These are phyloP conservation scores for Megacollybia platyphylla DNA, from an alignment of 1,284 basidiomycete species.

Conservation along the genomic window DNA sequence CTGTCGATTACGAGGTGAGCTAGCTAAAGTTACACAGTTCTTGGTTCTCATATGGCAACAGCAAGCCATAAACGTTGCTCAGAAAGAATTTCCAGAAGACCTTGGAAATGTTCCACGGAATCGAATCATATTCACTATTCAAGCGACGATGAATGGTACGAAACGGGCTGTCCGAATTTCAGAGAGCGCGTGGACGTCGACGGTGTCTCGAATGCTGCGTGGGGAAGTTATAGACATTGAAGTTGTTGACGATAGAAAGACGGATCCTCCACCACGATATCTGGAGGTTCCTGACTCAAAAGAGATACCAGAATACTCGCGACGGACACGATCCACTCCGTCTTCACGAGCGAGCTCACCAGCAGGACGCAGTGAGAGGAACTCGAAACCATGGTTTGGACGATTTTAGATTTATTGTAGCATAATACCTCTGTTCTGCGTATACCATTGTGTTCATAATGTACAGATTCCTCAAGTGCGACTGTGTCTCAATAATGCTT, in stretches of 20 bases:
- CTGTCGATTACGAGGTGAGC: conserved; percentile 31
- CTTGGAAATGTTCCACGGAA: conserved; percentile 24
- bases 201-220: conserved; percentile 27
- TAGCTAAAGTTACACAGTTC: background rate
- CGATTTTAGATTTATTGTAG: too few relatives aligned
- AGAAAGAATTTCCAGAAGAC: conserved; percentile 30
- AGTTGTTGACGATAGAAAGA: conserved; percentile 14
- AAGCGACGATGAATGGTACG: conserved; percentile 19
- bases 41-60: conserved; percentile 12
- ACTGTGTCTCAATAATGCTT: conserved; percentile 60
- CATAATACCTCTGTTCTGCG: too few relatives aligned
- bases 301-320: background rate
- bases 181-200: conserved; percentile 38
- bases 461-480: conserved; percentile 18
- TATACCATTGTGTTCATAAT: too few relatives aligned
- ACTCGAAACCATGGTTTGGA: background rate
- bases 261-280: conserved; percentile 3
- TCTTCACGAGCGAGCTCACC: background rate
- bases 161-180: conserved; percentile 33
- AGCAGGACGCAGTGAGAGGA: background rate
- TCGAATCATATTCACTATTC: conserved; percentile 33
- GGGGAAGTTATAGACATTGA: conserved; percentile 44
- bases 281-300: conserved; percentile 3
- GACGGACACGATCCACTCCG: conserved; percentile 1
- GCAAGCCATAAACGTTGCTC: conserved; percentile 42